These are phyloP conservation scores for Amniculicola lignicola DNA, from an alignment of 495 filamentous ascomycete species.

Conservation along the genomic window DNA sequence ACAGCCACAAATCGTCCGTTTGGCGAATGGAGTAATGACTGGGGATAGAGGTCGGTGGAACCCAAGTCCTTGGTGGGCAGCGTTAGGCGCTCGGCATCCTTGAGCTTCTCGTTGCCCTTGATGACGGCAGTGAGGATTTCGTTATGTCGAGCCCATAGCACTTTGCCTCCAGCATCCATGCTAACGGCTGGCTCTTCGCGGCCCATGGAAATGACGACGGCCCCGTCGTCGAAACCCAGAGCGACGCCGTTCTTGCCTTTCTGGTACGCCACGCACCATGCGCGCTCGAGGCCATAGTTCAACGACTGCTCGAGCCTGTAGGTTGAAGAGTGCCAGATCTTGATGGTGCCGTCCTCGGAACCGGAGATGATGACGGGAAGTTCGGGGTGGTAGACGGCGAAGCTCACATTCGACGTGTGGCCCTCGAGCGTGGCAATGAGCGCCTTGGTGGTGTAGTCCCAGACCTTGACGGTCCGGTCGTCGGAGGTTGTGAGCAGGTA, in stretches of 20 bases:
- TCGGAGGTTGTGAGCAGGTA: conserved; percentile 96
- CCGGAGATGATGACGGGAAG: conserved; percentile 98
- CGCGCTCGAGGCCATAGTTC: conserved; percentile 90
- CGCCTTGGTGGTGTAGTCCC: conserved; percentile 98
- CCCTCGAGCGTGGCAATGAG: conserved; percentile 95
- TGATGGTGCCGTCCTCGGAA: conserved; percentile 94
- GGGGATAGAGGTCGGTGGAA: conserved; percentile 93
- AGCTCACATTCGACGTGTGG: conserved; percentile 98
- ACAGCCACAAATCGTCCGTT: conserved; percentile 97
- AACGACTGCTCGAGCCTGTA: conserved; percentile 93
- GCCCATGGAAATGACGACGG: conserved; percentile 95
- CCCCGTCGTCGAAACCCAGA: conserved; percentile 96
- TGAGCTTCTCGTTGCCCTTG: conserved; percentile 81
- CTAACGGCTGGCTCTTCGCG: conserved; percentile 95
- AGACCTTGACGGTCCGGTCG: conserved; percentile 71
- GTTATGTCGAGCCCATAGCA: conserved; percentile 91
- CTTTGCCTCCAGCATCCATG: conserved; percentile 73
- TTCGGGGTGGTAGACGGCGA: conserved; percentile 97
- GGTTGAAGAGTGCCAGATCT: conserved; percentile 98
- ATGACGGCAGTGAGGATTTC: conserved; percentile 93
- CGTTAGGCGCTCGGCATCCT: conserved; percentile 82
- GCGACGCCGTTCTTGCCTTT: conserved; percentile 89
- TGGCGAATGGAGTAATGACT: conserved; percentile 89
- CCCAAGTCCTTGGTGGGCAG: conserved; percentile 92
- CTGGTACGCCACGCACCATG: conserved; percentile 97